phyloP scores from a whole-genome alignment of 2,329 filamentous ascomycete species.

The Helminthosporium solani region DNA sequence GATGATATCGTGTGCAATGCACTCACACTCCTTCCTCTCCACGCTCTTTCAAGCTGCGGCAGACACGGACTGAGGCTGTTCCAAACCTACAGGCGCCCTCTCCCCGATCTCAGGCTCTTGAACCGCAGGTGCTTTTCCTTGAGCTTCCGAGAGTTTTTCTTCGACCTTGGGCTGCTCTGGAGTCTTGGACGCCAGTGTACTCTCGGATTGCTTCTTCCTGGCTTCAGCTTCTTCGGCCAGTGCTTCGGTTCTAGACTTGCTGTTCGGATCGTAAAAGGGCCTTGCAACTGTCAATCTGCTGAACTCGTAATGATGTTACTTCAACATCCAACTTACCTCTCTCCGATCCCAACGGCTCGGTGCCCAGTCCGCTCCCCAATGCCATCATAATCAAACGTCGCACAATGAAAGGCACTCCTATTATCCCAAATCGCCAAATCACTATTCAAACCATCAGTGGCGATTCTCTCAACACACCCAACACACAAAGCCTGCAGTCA shows the following conservation, averaged over 20 bases:
- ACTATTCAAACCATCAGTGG: not conserved
- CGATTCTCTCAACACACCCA: not conserved
- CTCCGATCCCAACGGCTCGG: constrained; percentile 56
- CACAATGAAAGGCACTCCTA: constrained; percentile 57
- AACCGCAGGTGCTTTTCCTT: too few species aligned
- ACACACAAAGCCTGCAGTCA: constrained; percentile 32
- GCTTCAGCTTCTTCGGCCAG: constrained; percentile 2
- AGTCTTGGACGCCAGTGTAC: not conserved
- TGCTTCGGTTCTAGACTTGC: constrained; percentile 6
- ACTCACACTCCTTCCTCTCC: too few species aligned
- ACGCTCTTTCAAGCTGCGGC: too few species aligned
- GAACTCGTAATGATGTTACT: not conserved
- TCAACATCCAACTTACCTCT: not conserved
- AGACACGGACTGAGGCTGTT: too few species aligned
- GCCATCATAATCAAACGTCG: constrained; percentile 61
- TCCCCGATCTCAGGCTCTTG: too few species aligned
- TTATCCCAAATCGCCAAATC: constrained; percentile 65
- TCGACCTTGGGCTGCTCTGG: not conserved
- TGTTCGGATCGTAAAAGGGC: constrained; percentile 2
- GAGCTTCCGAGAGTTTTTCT: too few species aligned
- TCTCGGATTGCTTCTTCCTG: not conserved
- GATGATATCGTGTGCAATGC: too few species aligned
- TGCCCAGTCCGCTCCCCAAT: constrained; percentile 57
- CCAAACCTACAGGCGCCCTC: too few species aligned
- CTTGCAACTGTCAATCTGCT: not conserved